Evolutionary conservation across 2,329 filamentous ascomycete genomes (phyloP).

Genomic region (Furcasterigmium furcatum): DNA sequence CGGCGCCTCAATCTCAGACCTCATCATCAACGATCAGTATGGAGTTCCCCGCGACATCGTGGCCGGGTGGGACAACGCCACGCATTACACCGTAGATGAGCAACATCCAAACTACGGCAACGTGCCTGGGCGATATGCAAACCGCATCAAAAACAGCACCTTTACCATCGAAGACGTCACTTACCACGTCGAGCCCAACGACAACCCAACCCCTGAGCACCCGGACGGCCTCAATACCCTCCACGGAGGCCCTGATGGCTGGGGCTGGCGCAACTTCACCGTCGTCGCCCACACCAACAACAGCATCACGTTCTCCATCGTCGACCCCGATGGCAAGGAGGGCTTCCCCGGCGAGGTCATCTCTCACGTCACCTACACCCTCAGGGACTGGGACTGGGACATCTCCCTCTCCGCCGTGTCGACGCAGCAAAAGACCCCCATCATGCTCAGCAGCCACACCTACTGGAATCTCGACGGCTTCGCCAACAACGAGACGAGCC

Average conservation of each 20-base stretch:
- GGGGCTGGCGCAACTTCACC: conserved; percentile 77
- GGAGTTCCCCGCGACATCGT: conserved; percentile 69
- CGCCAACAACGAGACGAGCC: conserved; percentile 65
- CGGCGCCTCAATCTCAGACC: conserved; percentile 69
- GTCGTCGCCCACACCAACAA: conserved; percentile 63
- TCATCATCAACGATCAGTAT: conserved; percentile 67
- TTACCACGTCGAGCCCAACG: conserved; percentile 61
- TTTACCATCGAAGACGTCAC: conserved; percentile 63
- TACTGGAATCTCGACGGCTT: conserved; percentile 87
- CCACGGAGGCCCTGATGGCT: conserved; percentile 68
- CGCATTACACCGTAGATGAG: conserved; percentile 61
- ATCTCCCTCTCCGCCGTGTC: conserved; percentile 70
- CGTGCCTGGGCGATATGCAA: conserved; percentile 75
- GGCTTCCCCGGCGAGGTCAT: conserved; percentile 78
- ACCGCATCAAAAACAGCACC: conserved; percentile 75
- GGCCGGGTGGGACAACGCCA: conserved; percentile 73
- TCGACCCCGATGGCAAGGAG: conserved; percentile 69
- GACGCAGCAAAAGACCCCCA: conserved; percentile 73
- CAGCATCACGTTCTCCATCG: conserved; percentile 73
- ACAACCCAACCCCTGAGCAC: conserved; percentile 48
- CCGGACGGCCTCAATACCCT: conserved; percentile 60
- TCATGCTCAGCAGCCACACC: conserved; percentile 72
- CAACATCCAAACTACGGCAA: conserved; percentile 69
- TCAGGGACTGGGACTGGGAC: conserved; percentile 65
- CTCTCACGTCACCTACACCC: conserved; percentile 70